Conservation (phyloP, 805 yeast species). For the Kregervanrija delftensis region DNA sequence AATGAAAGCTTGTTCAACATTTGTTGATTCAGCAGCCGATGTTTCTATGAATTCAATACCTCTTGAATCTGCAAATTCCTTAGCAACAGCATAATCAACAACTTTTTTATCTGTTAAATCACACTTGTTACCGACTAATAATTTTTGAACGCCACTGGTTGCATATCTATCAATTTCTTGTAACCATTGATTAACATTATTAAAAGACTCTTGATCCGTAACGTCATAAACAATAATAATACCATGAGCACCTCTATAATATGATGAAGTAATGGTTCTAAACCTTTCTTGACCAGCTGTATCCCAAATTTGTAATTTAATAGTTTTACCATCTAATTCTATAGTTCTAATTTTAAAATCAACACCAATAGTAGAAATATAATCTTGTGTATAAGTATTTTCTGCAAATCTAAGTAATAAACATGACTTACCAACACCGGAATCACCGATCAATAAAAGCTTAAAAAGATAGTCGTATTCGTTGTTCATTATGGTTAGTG, state of each 20-base stretch:
- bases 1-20: constrained; percentile 96
- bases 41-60: constrained; percentile 95
- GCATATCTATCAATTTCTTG: constrained; percentile 98
- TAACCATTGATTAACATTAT: constrained; percentile 96
- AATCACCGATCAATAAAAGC: constrained; percentile 91
- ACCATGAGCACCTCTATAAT: constrained; percentile 98
- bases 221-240: constrained; percentile 97
- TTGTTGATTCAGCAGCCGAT: constrained; percentile 88
- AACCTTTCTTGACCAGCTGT: constrained; percentile 99
- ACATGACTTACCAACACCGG: constrained; percentile 98
- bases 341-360: constrained; percentile 87
- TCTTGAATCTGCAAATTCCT: constrained; percentile 94
- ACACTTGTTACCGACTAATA: constrained; percentile 94
- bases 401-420: constrained; percentile 92
- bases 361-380: constrained; percentile 96
- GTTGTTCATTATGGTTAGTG: constrained; percentile 55
- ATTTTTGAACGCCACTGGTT: constrained; percentile 93
- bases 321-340: constrained; percentile 94
- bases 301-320: constrained; percentile 98
- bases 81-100: constrained; percentile 92
- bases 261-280: constrained; percentile 94
- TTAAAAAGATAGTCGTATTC: constrained; percentile 98
- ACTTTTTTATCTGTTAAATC: constrained; percentile 91
- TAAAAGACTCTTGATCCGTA: constrained; percentile 93
- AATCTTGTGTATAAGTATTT: constrained; percentile 93